A percentile compares a stretch with the other conserved stretches of the same genome.
phyloP scores from a whole-genome alignment of 2,329 filamentous ascomycete species.

The Coleophoma eucalyptorum region DNA sequence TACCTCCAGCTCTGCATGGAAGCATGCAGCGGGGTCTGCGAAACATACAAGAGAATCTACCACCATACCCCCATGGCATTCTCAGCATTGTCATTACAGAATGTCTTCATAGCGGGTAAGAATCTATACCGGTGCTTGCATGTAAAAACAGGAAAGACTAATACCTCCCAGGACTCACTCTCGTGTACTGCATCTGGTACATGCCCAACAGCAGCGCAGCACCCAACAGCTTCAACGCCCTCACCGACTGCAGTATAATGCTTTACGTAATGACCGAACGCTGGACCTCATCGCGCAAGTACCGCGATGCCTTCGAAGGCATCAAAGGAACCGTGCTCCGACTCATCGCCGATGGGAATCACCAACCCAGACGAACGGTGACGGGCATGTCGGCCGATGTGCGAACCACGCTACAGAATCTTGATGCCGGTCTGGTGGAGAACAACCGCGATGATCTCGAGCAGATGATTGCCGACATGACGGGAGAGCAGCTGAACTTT shows the following conservation, averaged over 20 bases:
- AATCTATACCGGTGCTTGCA: not conserved
- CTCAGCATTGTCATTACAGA: not conserved
- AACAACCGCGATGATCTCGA: constrained; percentile 7
- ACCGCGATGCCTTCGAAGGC: not conserved
- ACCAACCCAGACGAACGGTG: not conserved
- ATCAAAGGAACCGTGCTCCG: not conserved
- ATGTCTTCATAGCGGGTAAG: not conserved
- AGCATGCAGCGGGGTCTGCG: not conserved
- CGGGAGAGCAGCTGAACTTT: constrained; percentile 5
- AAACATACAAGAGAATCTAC: not conserved
- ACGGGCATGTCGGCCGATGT: not conserved
- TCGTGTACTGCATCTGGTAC: not conserved
- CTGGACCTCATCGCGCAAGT: not conserved
- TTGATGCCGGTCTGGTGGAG: not conserved
- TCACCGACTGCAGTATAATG: constrained; percentile 1
- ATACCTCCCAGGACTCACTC: not conserved
- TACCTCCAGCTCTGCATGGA: not conserved
- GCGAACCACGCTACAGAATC: not conserved
- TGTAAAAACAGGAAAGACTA: not conserved
- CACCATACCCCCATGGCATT: not conserved
- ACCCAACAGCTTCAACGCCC: not conserved
- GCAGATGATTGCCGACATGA: constrained; percentile 11
- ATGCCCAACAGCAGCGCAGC: not conserved
- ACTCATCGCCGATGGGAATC: not conserved
- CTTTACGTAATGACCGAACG: not conserved